These are phyloP conservation scores for Sinapis alba DNA, from an alignment of 441 rosid species.

Conservation along the genomic window DNA sequence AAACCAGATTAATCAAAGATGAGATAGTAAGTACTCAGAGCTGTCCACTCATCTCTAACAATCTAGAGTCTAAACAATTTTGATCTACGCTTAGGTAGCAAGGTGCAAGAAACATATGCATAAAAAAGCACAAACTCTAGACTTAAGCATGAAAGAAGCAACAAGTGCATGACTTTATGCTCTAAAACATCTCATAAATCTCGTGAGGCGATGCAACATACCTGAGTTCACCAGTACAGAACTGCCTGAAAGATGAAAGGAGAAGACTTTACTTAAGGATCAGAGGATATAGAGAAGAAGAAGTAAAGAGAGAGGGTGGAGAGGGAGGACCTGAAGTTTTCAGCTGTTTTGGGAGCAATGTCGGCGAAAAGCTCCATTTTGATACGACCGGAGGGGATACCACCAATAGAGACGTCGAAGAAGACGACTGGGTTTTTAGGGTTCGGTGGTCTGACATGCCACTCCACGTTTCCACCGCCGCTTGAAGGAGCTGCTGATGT, in stretches of 20 bases:
- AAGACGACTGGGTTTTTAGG: slow-evolving; percentile 95
- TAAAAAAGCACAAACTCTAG: too few species aligned
- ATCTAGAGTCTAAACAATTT: too few species aligned
- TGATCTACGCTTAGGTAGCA: too few species aligned
- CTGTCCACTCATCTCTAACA: not conserved
- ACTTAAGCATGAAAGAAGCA: not conserved
- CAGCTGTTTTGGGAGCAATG: slow-evolving; percentile 86
- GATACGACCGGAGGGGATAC: slow-evolving; percentile 89
- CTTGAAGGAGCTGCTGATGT: slow-evolving; percentile 28
- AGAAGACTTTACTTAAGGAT: not conserved
- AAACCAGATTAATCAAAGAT: too few species aligned
- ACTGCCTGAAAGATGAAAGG: slow-evolving; percentile 58
- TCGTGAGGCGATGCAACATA: slow-evolving; percentile 8
- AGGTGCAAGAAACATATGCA: not conserved
- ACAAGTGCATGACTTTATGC: not conserved
- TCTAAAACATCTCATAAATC: slow-evolving; percentile 11
- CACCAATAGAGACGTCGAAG: slow-evolving; percentile 91
- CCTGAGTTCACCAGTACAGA: slow-evolving; percentile 97
- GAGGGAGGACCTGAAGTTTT: slow-evolving; percentile 57
- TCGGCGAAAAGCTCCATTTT: slow-evolving; percentile 99
- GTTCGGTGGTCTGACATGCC: slow-evolving; percentile 93
- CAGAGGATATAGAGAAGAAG: not conserved
- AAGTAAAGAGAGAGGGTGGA: not conserved
- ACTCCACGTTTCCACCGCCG: slow-evolving; percentile 73
- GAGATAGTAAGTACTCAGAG: too few species aligned